These are phyloP conservation scores for Colletotrichum sp. DNA, from an alignment of 2,329 filamentous ascomycete species.

Conservation along the genomic window DNA sequence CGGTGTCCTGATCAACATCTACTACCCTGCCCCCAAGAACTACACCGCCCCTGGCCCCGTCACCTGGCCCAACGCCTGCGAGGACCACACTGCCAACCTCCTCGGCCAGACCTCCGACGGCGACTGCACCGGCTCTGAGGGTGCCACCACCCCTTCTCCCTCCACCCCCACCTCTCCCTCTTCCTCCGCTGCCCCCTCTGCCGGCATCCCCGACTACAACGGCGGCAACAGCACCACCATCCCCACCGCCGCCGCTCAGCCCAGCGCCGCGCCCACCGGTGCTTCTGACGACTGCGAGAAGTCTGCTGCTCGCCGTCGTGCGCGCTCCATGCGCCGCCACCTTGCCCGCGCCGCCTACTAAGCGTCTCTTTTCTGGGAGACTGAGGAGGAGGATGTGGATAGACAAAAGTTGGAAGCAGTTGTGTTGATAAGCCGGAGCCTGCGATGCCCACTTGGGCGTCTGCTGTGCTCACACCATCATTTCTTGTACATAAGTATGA, in stretches of 20 bases:
- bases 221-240: slow-evolving; percentile 12
- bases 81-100: slow-evolving; percentile 42
- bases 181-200: slow-evolving; percentile 19
- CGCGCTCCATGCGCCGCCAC: slow-evolving; percentile 15
- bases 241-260: not conserved
- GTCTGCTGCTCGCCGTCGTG: slow-evolving; percentile 11
- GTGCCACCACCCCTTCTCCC: slow-evolving; percentile 10
- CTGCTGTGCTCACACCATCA: not conserved
- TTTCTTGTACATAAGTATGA: slow-evolving; percentile 20
- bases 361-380: not conserved
- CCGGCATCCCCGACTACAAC: slow-evolving; percentile 16
- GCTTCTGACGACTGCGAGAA: not conserved
- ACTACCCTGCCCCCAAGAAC: slow-evolving; percentile 36
- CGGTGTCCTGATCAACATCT: slow-evolving; percentile 38
- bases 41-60: slow-evolving; percentile 37
- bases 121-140: slow-evolving; percentile 35
- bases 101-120: slow-evolving; percentile 35
- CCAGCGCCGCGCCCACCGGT: not conserved
- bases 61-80: slow-evolving; percentile 38
- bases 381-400: not conserved
- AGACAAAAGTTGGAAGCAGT: not conserved
- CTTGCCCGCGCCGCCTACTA: not conserved
- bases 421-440: not conserved
- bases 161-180: not conserved
- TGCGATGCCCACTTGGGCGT: not conserved